Percentiles rank a stretch among this genome's conserved stretches.
These are phyloP conservation scores for Laburnicola sp. DNA, from an alignment of 2,329 filamentous ascomycete genomes.

Conservation along the genomic window DNA sequence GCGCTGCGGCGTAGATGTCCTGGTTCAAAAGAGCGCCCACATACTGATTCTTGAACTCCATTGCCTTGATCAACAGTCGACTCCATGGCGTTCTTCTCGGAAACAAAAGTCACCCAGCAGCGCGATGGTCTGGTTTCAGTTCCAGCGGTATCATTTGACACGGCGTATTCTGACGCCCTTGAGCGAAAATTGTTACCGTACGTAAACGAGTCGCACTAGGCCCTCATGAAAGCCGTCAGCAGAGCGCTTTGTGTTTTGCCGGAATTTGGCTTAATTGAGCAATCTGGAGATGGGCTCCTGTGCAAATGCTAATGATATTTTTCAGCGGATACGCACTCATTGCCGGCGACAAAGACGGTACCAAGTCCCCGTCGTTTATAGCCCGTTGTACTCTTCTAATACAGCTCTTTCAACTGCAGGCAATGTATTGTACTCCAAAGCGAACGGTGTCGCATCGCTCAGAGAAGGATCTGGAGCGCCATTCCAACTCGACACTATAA, in stretches of 20 bases:
- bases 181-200: not conserved
- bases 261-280: too few relatives aligned
- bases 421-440: conserved; percentile 9
- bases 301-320: too few relatives aligned
- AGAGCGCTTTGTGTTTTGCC: too few relatives aligned
- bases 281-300: too few relatives aligned
- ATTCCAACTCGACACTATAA: conserved; percentile 18
- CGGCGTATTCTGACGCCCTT: not conserved
- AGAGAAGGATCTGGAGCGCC: conserved; percentile 4
- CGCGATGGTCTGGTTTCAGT: not conserved
- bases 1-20: too few relatives aligned
- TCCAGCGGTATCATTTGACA: not conserved
- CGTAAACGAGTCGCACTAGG: not conserved
- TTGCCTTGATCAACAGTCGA: too few relatives aligned
- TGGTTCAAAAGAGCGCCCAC: too few relatives aligned
- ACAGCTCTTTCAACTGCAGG: not conserved
- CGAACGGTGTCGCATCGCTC: conserved; percentile 7
- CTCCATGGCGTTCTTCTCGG: not conserved
- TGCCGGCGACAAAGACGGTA: conserved; percentile 11
- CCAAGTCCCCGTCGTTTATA: not conserved
- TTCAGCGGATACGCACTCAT: conserved; percentile 11
- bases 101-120: not conserved
- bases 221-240: not conserved
- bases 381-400: not conserved
- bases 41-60: too few relatives aligned